Evolutionary conservation across 73 alveolate species (phyloP).

Genomic region (Durusdinium trenchii): DNA sequence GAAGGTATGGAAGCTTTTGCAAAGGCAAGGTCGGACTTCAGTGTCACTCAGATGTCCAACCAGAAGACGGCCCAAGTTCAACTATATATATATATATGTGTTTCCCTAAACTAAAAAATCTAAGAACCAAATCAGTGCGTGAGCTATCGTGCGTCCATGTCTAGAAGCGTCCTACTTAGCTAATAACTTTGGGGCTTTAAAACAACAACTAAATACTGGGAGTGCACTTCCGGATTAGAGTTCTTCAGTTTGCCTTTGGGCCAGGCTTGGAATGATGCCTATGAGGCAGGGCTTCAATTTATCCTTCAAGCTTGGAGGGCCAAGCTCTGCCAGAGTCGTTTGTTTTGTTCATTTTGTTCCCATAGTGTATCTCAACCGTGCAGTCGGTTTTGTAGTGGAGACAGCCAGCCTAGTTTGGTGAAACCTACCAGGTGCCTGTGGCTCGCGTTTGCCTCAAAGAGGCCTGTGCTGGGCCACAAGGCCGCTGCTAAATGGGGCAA

Average conservation of each 20-base stretch:
- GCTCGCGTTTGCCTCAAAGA: slow-evolving; percentile 54
- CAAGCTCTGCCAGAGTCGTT: too few relatives aligned
- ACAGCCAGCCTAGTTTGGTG: not conserved
- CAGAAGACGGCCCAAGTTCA: not conserved
- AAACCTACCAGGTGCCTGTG: slow-evolving; percentile 68
- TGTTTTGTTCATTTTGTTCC: too few relatives aligned
- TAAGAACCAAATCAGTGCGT: not conserved
- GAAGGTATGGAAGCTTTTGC: slow-evolving; percentile 8
- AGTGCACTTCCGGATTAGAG: not conserved
- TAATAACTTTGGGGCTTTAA: too few relatives aligned
- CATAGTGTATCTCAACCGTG: not conserved
- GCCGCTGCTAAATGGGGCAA: too few relatives aligned
- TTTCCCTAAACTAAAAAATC: not conserved
- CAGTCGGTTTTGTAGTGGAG: not conserved
- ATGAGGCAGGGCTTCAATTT: not conserved
- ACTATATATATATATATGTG: not conserved
- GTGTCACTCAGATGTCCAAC: not conserved
- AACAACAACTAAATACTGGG: too few relatives aligned
- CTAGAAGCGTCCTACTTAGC: not conserved
- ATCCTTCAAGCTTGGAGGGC: too few relatives aligned
- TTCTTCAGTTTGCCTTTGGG: not conserved
- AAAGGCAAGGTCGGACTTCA: not conserved
- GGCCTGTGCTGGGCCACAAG: slow-evolving; percentile 62
- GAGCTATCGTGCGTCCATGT: not conserved
- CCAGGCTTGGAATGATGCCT: slow-evolving; percentile 50